Base-by-base conservation (phyloP, 257 asterid genomes). In the Solanum acaule region DNA sequence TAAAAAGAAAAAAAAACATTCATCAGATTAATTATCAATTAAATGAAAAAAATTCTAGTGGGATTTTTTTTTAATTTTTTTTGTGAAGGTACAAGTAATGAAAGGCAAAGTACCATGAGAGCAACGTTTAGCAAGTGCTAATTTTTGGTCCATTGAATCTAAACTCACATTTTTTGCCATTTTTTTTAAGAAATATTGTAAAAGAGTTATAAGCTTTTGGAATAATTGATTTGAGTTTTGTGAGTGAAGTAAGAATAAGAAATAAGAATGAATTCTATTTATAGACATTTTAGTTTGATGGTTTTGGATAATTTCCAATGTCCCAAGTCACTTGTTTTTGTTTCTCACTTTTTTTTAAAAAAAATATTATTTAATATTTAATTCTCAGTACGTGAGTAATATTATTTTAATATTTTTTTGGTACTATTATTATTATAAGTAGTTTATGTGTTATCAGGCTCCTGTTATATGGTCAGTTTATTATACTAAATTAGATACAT, bases 71-170 rank as follows among this genome's bases (percentile, higher is more conserved):
- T n/a, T n/a, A n/a, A n/a, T n/a, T n/a, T 52, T 52, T 52, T 2
- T 15, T 1, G 27, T 61, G 27, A 14, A 16, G 11, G n/a, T 10
- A 29, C 49, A 46, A 38, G 14, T 8, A 6, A 88, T 29, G 40
- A 59, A 87, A 5, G 27, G 8, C 11, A 12, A 37, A 12, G 6
- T 88, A 96, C 98, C 99, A 59, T 87, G 98, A 89, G 99, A 93
- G 23, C 96, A 96, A 27, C 96, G 98, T 91, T 95, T 95, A 61
- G 98, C 98, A 82, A 94, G 89, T 86, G 98, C 97, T 63, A 63
- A 10, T 92, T 91, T 94, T 75, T 95, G 96, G 88, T 94, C 98
- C 0, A 91, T 76, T 14, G 98, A 93, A 88, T 93, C 91, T 86
- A 93, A 84, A 84, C 77, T 84, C 14, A 88, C 90, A 87, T 89